Evolutionary conservation across 2,329 filamentous ascomycete genomes (phyloP).

Genomic region (Clonostachys byssicola): DNA sequence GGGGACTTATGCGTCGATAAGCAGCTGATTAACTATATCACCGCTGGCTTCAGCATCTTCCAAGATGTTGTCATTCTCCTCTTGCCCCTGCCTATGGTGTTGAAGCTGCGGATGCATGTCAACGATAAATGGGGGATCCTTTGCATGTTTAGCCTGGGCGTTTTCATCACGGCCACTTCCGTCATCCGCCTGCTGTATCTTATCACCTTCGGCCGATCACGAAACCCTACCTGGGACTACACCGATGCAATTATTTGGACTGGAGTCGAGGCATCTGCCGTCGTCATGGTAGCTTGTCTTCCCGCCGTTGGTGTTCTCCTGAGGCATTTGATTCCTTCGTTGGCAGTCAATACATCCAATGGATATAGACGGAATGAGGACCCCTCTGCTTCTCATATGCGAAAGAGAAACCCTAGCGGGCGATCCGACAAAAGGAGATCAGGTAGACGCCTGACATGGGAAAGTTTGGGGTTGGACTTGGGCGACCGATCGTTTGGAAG

Average conservation of each 20-base stretch:
- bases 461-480: too few relatives aligned
- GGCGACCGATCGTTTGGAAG: too few relatives aligned
- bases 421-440: too few relatives aligned
- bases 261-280: conserved; percentile 32
- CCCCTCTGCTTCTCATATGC: too few relatives aligned
- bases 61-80: conserved; percentile 38
- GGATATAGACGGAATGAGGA: too few relatives aligned
- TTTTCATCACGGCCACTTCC: conserved; percentile 29
- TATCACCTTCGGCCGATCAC: conserved; percentile 20
- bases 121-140: conserved; percentile 37
- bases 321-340: too few relatives aligned
- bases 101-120: conserved; percentile 26
- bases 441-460: too few relatives aligned
- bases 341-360: too few relatives aligned
- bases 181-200: conserved; percentile 27
- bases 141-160: conserved; percentile 38
- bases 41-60: conserved; percentile 37
- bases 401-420: too few relatives aligned
- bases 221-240: conserved; percentile 35
- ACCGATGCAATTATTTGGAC: conserved; percentile 35
- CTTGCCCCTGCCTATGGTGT: conserved; percentile 34
- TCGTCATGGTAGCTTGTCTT: conserved; percentile 33
- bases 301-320: conserved; percentile 28
- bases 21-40: conserved; percentile 29
- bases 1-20: conserved; percentile 10